Conservation (phyloP, 108 stramenopile genomes). For the Cyclotella cryptica region DNA sequence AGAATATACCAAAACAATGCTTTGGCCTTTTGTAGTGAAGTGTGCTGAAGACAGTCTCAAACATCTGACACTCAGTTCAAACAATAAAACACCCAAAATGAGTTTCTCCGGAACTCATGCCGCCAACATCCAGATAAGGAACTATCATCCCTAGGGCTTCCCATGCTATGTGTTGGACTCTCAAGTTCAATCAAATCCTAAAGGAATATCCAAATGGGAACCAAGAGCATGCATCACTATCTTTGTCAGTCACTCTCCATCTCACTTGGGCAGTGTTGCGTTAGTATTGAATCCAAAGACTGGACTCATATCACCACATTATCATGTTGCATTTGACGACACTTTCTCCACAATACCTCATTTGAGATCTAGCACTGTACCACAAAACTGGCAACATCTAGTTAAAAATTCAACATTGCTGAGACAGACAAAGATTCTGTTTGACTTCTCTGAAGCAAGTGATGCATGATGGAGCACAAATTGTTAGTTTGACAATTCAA, state of each 20-base stretch:
- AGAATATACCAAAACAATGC: background rate
- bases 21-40: background rate
- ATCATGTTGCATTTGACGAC: conserved; percentile 16
- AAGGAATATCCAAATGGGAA: conserved; percentile 24
- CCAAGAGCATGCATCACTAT: conserved; percentile 9
- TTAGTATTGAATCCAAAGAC: conserved; percentile 15
- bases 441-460: too few species aligned
- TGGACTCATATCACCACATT: conserved; percentile 9
- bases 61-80: background rate
- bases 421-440: too few species aligned
- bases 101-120: background rate
- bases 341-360: conserved; percentile 21
- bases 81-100: background rate
- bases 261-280: conserved; percentile 11
- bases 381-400: conserved; percentile 21
- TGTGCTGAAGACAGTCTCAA: background rate
- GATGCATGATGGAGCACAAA: background rate
- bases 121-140: background rate
- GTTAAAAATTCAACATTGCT: too few species aligned
- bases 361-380: background rate
- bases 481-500: too few species aligned
- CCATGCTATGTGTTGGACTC: conserved; percentile 37
- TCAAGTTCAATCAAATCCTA: background rate
- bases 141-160: conserved; percentile 26
- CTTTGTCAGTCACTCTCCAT: conserved; percentile 15